Base-by-base conservation (phyloP, 495 filamentous ascomycete species). In the Penicillium paradoxum region DNA sequence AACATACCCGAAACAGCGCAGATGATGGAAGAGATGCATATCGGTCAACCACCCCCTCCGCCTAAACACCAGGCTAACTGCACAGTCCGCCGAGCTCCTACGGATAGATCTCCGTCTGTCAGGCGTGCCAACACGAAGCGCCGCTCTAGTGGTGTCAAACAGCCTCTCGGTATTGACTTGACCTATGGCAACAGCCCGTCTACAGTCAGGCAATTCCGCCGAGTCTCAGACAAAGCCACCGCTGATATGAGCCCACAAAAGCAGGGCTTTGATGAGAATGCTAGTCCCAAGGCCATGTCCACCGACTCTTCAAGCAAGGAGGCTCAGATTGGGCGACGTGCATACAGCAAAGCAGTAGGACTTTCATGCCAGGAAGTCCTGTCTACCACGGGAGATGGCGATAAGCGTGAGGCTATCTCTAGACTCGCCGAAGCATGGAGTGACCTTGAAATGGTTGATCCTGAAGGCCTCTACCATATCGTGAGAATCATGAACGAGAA, bases 181-280 rank as follows among this genome's bases (percentile, higher is more conserved):
- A 89, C 83, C 42, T 97, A 92, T 63, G 93, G 92, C 27, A 97
- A 97, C 65, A 84, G 83, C 17, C 88, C 86, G 1, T 95, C 90
- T 0, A 95, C 93, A 13, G 85, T 92, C 44, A 85, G 90, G 27
- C 86, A 91, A 43, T 97, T 96, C 73, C 87, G 89, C 49, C 84
- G 92, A 17, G 90, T 92, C 2, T 93, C 90, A 7, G 84, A 87
- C 56, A 81, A 81, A 53, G 83, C 78, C 7, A 69, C 56, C 54
- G 69, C 38, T 49, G 73, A 58, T 39, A 64, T 60, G 46, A 66
- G 64, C 39, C 69, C 57, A 37, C 61, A 60, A 44, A 72, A 62
- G 40, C 62, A 60, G 47, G 77, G 50, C 14, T 59, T 56, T 21
- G 76, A 79, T 49, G 78, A 80, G 38, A 82, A 80, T 49, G 52